Base-by-base conservation (phyloP, 345 rosid species). In the Camelina hispida region DNA sequence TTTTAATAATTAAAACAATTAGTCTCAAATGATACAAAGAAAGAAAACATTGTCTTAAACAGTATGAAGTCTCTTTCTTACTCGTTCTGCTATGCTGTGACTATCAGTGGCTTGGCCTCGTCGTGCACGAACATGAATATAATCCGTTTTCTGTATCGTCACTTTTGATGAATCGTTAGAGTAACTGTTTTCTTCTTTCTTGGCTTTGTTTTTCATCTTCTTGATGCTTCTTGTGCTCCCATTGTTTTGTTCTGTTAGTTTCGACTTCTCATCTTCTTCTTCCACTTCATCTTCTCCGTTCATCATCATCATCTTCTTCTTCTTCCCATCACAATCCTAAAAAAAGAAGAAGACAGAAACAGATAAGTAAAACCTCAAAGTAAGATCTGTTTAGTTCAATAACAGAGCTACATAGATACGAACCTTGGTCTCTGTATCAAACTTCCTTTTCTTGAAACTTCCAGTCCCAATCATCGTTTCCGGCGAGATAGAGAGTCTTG, bases 81-180 rank as follows among this genome's bases (percentile, higher is more conserved):
- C 99, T 78, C 99, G 83, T 79, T 95, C 99, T 25, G 99, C 99
- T 70, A 95, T 81, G 82, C 98, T 95, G 77, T 95, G 99, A 81
- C 97, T 95, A 67, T 95, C 97, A 28, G 99, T 92, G 69, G 99
- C 99, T 81, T 95, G 97, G 18, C 99, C 99, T 12, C 99, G 87
- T 9, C 97, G 93, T 7, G 98, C 99, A 40, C 99, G 79, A 76
- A 95, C 98, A 73, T 95, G 99, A 75, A 95, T 95, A 80, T 89
- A 95, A 83, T 92, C 99, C 0, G 83, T 78, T 82, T 87, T 94
- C 56, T 89, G 89, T 4, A 69, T 42, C 0, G 86, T 78, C 47
- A 69, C 84, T 63, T 88, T 93, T 3, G 93, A 91, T 60, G 88
- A 83, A 46, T 87, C 94, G 79, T 85, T 89, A 0, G 96, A 88